Evolutionary conservation across 164 flowering plant genomes (phyloP), one percentile per base, ranked within the genome.

Genomic region (Santalum album): DNA sequence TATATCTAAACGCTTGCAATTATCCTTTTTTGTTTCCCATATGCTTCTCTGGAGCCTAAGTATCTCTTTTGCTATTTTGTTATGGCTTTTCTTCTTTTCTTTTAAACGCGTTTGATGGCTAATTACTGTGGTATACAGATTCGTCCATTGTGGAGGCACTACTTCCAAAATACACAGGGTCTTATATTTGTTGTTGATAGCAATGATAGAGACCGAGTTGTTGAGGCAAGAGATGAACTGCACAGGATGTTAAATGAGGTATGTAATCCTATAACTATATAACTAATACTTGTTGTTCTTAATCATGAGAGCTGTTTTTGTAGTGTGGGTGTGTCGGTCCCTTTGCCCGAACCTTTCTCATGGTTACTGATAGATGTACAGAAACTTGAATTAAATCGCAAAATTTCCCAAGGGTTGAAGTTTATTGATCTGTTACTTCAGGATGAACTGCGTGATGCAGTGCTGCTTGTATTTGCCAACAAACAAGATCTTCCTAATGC

Each of bases 401-500:
- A 6, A 32, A 0, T 32, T 6, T 32, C 10, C 36, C 36, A 32
- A 38, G 14, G 3, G 14, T 44, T 53, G 39, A 29, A 27, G n/a
- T 36, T 53, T 10, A 34, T 51, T 60, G 56, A 20, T 21, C 11
- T 45, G 20, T 45, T 45, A 18, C 56, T 61, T 40, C 75, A 91
- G 98, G 98, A 91, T 80, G 98, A 91, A 72, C 77, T 91, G 62
- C 83, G 96, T 22, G 98, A 91, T 70, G 96, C 98, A 20, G 98
- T 91, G 50, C 51, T 91, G 74, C 96, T 91, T 65, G 98, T 91
- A 24, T 91, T 91, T 75, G 98, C 98, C 32, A 91, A 91, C 95
- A 91, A 91, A 64, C 98, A 91, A 69, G 98, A 91, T 84, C 95
- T 91, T 70, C 98, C 98, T 1, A 91, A 91, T 76, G 98, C 98